Base-by-base conservation (phyloP, 139 green algal genomes). In the Astrephomene gubernaculifera region DNA sequence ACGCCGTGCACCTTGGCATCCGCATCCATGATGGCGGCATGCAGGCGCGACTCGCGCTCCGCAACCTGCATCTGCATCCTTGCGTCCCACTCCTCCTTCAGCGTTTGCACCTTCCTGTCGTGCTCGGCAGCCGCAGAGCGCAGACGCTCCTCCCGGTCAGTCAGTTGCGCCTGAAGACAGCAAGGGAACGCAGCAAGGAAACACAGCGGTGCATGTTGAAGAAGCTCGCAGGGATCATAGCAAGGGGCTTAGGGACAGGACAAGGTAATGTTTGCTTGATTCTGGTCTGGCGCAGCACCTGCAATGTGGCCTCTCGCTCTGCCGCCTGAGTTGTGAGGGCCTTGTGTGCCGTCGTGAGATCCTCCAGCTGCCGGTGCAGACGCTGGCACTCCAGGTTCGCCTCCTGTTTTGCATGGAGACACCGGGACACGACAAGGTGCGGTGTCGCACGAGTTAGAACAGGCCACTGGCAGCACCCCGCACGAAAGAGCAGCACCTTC, bases 301-400 rank as follows among this genome's bases (percentile, higher is more conserved):
- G 76, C 29, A 83, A 41, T 17, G 39, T 25, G 35, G 41, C n/a
- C 76, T 83, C 76, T 27, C 76, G 60, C 39, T 83, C 76, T 39
- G 60, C 61, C 60, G n/a, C 39, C 39, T 83, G 76, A 4, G 76
- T 33, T 22, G 61, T 38, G 24, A 73, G 29, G 21, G 61, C 61
- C 63, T 84, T 84, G 65, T 84, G 78, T 43, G 78, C 63, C 1
- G 63, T 33, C 19, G 43, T 67, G n/a, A 65, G 29, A 61, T 84
- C 78, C 78, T 84, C 78, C 63, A 84, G 43, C 64, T 84, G 78
- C 43, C 63, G 78, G 44, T 84, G 78, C 65, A 86, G 79, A 27
- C 65, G 31, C 65, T 86, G 45, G 38, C 64, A 78, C 65, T 86
- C 79, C 6, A 45, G 65, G 65, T 86, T 86, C 24, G 65, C 65